These are phyloP conservation scores for Deuterostichococcus epilithicus DNA, from an alignment of 139 green algal genomes.

Conservation along the genomic window DNA sequence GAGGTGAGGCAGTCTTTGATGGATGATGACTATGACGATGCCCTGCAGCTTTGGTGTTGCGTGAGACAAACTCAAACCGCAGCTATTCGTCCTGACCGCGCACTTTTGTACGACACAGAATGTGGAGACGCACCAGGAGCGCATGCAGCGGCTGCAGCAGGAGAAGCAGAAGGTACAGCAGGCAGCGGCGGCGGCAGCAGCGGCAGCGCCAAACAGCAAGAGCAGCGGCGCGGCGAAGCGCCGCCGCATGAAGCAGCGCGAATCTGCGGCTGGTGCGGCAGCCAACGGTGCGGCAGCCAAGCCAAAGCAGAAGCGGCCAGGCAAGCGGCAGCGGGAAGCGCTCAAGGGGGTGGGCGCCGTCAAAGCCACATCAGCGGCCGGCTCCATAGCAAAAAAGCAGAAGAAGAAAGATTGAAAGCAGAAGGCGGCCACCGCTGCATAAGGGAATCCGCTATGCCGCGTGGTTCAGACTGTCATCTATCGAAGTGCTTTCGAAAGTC, in stretches of 20 bases:
- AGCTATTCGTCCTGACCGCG: not conserved
- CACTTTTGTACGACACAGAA: not conserved
- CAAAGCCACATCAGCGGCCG: no score
- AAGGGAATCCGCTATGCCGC: no score
- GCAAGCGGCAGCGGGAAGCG: slow-evolving; percentile 32
- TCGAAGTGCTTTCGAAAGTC: no score
- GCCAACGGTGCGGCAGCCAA: not conserved
- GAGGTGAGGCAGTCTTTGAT: not conserved
- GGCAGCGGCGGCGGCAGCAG: not conserved
- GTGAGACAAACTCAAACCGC: not conserved
- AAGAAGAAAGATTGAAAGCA: no score
- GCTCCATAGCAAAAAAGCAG: no score
- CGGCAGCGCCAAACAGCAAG: not conserved
- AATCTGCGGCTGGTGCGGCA: not conserved
- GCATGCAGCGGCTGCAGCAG: slow-evolving; percentile 21
- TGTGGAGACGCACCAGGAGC: slow-evolving; percentile 33
- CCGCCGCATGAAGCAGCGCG: not conserved
- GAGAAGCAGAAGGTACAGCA: not conserved
- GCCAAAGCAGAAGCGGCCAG: slow-evolving; percentile 13
- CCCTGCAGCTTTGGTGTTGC: not conserved
- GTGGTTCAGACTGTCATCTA: no score
- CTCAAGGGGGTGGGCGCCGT: not conserved
- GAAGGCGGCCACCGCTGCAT: no score
- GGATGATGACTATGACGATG: not conserved
- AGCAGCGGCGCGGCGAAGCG: slow-evolving; percentile 1